phyloP scores from a whole-genome alignment of 495 filamentous ascomycete species.

The Talaromyces stipitatus region DNA sequence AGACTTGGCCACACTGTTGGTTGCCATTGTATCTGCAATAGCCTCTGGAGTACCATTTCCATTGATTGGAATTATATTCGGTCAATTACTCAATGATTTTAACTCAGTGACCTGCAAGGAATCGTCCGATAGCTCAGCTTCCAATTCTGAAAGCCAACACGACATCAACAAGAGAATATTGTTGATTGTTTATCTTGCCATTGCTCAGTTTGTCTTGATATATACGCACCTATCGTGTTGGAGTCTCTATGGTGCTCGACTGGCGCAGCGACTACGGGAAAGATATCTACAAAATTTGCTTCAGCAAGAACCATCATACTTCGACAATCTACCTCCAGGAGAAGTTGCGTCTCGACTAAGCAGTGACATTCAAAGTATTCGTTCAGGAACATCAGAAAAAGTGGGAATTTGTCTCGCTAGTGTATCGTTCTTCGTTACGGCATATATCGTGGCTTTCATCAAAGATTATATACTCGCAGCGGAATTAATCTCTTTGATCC shows the following conservation, averaged over 20 bases:
- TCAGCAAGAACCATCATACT: constrained; percentile 54
- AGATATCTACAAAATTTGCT: constrained; percentile 49
- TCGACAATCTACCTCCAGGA: constrained; percentile 47
- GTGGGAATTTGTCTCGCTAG: constrained; percentile 53
- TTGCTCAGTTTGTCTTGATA: constrained; percentile 54
- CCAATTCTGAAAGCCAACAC: constrained; percentile 22
- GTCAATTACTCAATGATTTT: constrained; percentile 58
- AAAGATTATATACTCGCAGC: constrained; percentile 39
- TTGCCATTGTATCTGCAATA: constrained; percentile 45
- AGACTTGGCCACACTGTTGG: constrained; percentile 41
- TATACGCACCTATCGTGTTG: constrained; percentile 48
- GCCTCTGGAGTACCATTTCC: constrained; percentile 62
- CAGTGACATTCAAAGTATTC: constrained; percentile 53
- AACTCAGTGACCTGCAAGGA: constrained; percentile 48
- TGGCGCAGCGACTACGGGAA: constrained; percentile 55
- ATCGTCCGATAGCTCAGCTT: constrained; percentile 14
- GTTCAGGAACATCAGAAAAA: constrained; percentile 59
- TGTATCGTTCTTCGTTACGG: constrained; percentile 53
- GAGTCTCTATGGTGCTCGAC: constrained; percentile 52
- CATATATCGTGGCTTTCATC: constrained; percentile 58
- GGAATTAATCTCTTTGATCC: constrained; percentile 48
- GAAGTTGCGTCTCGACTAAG: constrained; percentile 57
- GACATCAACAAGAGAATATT: constrained; percentile 51
- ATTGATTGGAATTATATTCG: constrained; percentile 60
- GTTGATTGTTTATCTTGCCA: constrained; percentile 53